Evolutionary conservation across 345 rosid species (phyloP).

Genomic region (Moringa oleifera): DNA sequence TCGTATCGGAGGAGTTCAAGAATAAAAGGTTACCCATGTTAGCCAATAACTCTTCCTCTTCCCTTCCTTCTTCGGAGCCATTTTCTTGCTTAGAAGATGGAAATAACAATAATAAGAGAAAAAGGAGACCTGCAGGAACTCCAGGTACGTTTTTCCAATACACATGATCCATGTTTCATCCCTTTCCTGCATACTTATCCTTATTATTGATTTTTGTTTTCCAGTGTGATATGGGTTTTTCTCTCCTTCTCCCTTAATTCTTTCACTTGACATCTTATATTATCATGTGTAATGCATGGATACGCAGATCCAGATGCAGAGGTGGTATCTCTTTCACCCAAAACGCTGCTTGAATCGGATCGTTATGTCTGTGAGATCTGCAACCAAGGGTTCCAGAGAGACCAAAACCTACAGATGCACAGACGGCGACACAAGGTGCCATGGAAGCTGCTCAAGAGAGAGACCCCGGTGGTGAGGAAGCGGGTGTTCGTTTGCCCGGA

Average conservation of each 20-base stretch:
- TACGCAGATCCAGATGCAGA: conserved; percentile 93
- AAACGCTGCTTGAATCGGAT: conserved; percentile 85
- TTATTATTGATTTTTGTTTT: not conserved
- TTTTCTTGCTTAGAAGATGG: conserved; percentile 37
- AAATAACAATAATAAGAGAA: conserved; percentile 42
- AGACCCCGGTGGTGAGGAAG: conserved; percentile 63
- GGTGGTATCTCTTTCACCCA: conserved; percentile 85
- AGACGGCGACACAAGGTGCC: conserved; percentile 94
- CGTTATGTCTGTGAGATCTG: conserved; percentile 96
- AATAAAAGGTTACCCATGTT: conserved; percentile 31
- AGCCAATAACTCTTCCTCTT: conserved; percentile 25
- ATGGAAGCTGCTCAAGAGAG: conserved; percentile 92
- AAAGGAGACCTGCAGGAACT: conserved; percentile 84
- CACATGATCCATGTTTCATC: not conserved
- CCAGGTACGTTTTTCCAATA: conserved; percentile 45
- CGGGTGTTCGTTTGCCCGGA: conserved; percentile 93
- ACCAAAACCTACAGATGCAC: conserved; percentile 98
- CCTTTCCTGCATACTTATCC: not conserved
- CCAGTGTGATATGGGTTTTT: not conserved
- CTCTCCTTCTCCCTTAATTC: not conserved
- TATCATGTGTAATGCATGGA: not conserved
- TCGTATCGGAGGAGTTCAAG: too few relatives aligned
- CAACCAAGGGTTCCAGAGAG: conserved; percentile 95
- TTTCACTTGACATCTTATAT: not conserved
- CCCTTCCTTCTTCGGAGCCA: conserved; percentile 36